These are phyloP conservation scores for Agrocybe praecox DNA, from an alignment of 768 basidiomycete genomes.

Conservation along the genomic window DNA sequence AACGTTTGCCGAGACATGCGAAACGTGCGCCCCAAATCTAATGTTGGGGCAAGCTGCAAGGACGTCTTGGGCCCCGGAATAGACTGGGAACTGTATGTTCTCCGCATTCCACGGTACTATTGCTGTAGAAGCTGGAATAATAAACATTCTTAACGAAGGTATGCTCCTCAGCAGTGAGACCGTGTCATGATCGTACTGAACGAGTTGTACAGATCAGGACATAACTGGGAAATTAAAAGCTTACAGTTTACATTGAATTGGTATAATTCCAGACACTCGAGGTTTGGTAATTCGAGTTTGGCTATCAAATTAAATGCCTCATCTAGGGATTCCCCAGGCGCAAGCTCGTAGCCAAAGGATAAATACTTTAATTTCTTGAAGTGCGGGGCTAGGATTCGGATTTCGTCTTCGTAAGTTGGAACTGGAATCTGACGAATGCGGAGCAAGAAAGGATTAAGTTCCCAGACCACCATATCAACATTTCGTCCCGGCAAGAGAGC, in stretches of 20 bases:
- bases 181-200: neutral
- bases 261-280: neutral
- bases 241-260: neutral
- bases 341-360: neutral
- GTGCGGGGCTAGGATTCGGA: neutral
- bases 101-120: neutral
- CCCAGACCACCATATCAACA: neutral
- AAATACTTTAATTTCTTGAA: conserved; percentile 4
- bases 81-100: neutral
- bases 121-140: neutral
- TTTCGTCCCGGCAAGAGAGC: neutral
- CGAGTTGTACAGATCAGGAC: neutral
- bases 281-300: neutral
- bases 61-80: neutral
- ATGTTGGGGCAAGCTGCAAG: neutral
- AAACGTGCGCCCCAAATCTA: neutral
- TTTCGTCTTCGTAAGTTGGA: neutral
- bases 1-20: neutral
- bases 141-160: neutral
- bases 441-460: neutral
- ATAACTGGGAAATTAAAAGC: too few species aligned
- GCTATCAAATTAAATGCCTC: neutral
- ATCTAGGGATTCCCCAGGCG: neutral
- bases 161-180: neutral
- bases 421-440: neutral